Base-by-base conservation (phyloP, 2,329 filamentous ascomycete species). In the Beauveria sp. region DNA sequence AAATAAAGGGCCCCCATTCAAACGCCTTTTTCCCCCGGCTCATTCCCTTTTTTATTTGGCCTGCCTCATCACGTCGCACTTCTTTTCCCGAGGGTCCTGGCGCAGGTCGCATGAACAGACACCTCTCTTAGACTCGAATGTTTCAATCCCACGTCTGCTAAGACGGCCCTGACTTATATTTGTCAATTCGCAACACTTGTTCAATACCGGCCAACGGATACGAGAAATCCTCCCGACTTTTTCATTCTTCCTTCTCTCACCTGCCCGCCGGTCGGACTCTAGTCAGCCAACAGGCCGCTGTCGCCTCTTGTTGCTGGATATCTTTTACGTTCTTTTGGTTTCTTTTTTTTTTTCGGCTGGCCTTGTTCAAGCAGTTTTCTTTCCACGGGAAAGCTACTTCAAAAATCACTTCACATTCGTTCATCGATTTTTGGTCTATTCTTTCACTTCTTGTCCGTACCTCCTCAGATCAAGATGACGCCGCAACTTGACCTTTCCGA, bases 401-500 rank as follows among this genome's bases (percentile, higher is more conserved):
- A 1, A 22, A 46, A 10, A 22, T 16, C 5, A n/a, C 3, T 28
- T 16, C 12, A 12, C 18, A n/a, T 14, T 26, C 28, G 54, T 47
- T 57, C 28, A 46, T 57, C 54, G 54, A 22, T 24, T 58, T 52
- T 59, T 61, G 53, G 62, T 54, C 46, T 53, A 62, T 65, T 62
- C 62, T 42, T 64, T 63, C 63, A 60, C 65, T 62, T 64, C 56
- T 64, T 65, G 62, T 63, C 62, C 62, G 58, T 61, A 65, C 63
- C 64, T 55, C 38, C 42, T 43, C 54, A 34, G 24, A 50, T 50
- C 47, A 52, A n/a, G 45, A 83, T 84, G 79, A 72, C 76, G 61
- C 74, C 78, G 52, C 73, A 74, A 58, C 71, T 83, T 63, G 77
- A 81, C 66, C 70, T 82, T 64, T 74, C 75, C 58, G 70, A 73